phyloP scores from a whole-genome alignment of 768 basidiomycete genomes.

The Kwoniella europaea region DNA sequence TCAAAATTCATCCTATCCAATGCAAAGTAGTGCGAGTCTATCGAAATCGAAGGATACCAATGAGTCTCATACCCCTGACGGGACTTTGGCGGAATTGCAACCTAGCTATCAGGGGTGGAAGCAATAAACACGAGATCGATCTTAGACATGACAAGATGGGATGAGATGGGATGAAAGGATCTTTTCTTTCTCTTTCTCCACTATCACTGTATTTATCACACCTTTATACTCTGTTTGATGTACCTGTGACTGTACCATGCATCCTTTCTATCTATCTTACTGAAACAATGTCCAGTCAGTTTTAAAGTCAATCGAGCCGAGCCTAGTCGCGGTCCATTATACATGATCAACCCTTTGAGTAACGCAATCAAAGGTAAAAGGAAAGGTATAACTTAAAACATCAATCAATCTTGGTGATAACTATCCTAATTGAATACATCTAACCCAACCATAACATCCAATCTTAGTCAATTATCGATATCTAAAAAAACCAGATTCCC shows the following conservation, averaged over 20 bases:
- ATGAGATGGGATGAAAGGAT: background rate
- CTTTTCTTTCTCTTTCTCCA: background rate
- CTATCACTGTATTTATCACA: background rate
- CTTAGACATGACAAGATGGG: background rate
- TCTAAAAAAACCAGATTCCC: background rate
- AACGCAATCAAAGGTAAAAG: background rate
- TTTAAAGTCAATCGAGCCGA: background rate
- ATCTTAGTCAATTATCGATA: background rate
- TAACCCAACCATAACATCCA: background rate
- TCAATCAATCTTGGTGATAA: background rate
- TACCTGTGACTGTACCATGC: background rate
- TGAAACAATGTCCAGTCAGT: background rate
- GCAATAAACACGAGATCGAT: background rate
- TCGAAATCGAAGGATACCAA: background rate
- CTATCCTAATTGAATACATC: too few species aligned
- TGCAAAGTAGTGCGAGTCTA: conserved; percentile 10
- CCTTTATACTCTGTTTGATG: background rate
- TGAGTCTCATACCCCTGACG: background rate
- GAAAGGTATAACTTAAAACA: background rate
- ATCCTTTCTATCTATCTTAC: background rate
- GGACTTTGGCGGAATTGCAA: conserved; percentile 2
- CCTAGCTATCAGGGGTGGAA: conserved; percentile 8
- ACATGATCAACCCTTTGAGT: background rate
- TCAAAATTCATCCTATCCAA: conserved; percentile 14
- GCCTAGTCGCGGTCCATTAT: background rate